phyloP scores from a whole-genome alignment of 1,284 basidiomycete species.

The Ustilago esculenta region DNA sequence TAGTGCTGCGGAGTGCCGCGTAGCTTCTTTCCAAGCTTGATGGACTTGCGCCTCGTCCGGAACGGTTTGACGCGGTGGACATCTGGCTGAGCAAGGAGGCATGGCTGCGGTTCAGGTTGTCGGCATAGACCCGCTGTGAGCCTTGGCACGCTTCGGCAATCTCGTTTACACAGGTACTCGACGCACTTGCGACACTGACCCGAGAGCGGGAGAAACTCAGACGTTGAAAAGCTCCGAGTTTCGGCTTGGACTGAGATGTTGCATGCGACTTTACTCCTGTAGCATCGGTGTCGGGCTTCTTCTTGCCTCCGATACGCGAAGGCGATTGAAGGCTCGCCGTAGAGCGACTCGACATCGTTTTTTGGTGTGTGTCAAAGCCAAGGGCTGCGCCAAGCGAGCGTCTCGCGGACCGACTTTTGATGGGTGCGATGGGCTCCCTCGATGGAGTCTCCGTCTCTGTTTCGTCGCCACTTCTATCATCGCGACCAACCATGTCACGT shows the following conservation, averaged over 20 bases:
- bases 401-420: conserved; percentile 7
- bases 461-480: conserved; percentile 33
- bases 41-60: conserved; percentile 12
- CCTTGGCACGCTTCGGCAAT: not conserved
- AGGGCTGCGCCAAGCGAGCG: conserved; percentile 36
- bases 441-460: conserved; percentile 34
- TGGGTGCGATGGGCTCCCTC: not conserved
- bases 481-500: not conserved
- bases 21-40: conserved; percentile 30
- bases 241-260: conserved; percentile 21
- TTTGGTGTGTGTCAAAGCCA: conserved; percentile 17
- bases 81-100: conserved; percentile 31
- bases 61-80: conserved; percentile 22
- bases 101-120: conserved; percentile 21
- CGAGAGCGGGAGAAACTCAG: conserved; percentile 45
- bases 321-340: not conserved
- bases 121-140: conserved; percentile 2
- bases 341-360: not conserved
- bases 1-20: conserved; percentile 25
- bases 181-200: conserved; percentile 18
- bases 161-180: conserved; percentile 24
- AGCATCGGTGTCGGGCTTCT: not conserved
- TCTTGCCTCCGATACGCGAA: not conserved
- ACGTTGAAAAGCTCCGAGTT: conserved; percentile 29
- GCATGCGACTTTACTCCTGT: conserved; percentile 4